Evolutionary conservation across 2,329 filamentous ascomycete genomes (phyloP).

Genomic region (Ceratocystis smalleyi): DNA sequence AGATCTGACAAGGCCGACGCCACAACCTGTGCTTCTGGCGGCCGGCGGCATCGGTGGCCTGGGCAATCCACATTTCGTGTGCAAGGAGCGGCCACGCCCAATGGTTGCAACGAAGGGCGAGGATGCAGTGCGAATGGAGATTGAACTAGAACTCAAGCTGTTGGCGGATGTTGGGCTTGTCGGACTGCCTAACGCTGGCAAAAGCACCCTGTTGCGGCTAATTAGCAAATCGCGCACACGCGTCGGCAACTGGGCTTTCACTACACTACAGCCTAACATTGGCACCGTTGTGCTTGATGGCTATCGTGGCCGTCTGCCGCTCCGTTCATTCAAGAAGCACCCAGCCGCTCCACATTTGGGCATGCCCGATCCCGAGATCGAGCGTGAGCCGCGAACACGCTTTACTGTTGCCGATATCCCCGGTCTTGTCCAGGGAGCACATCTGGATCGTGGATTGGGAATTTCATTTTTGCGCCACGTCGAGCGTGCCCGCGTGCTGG

Average conservation of each 20-base stretch:
- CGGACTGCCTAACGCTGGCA: slow-evolving; percentile 88
- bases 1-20: slow-evolving; percentile 61
- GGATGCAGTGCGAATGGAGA: slow-evolving; percentile 55
- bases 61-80: slow-evolving; percentile 85
- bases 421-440: slow-evolving; percentile 79
- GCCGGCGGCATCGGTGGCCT: slow-evolving; percentile 78
- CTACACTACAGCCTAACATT: slow-evolving; percentile 85
- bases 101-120: slow-evolving; percentile 84
- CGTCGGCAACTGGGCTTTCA: slow-evolving; percentile 92
- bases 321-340: slow-evolving; percentile 22
- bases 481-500: slow-evolving; percentile 80
- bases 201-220: slow-evolving; percentile 78
- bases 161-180: slow-evolving; percentile 91
- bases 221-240: slow-evolving; percentile 78
- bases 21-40: slow-evolving; percentile 68
- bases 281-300: slow-evolving; percentile 89
- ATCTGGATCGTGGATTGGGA: slow-evolving; percentile 79
- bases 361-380: slow-evolving; percentile 29
- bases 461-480: slow-evolving; percentile 87
- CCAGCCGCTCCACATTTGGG: slow-evolving; percentile 23
- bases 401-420: slow-evolving; percentile 96
- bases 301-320: slow-evolving; percentile 47
- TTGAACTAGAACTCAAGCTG: slow-evolving; percentile 86
- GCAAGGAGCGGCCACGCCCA: slow-evolving; percentile 56
- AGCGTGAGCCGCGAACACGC: slow-evolving; percentile 33